Evolutionary conservation across 2,329 filamentous ascomycete species (phyloP), one percentile per base, ranked within the genome.

Genomic region (Paracorniculantispora psalliotae): DNA sequence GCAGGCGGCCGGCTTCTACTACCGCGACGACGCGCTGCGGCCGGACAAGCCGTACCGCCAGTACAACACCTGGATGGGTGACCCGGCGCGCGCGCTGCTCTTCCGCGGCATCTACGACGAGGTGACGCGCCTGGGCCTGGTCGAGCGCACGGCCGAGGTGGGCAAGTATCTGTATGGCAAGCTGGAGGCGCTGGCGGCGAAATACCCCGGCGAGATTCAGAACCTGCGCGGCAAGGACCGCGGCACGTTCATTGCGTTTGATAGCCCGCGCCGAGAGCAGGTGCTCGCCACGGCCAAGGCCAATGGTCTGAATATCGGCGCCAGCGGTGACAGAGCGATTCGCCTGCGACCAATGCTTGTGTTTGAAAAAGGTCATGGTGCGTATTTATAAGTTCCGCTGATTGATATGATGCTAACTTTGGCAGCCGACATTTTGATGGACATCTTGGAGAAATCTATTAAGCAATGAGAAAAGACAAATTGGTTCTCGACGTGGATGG

Each of bases 11-110:
- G 92, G 92, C 35, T 96, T 93, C 81, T 96, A 94, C 81, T 96
- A 87, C 72, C 88, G 88, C 61, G 88, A 94, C 80, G 82, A 85
- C 12, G 86, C 84, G 43, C 81, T 96, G 66, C 82, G 90, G 13
- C 92, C 92, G 62, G 96, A 96, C 80, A 92, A 92, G 81, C 89
- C 92, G 4, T 96, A 96, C 81, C 87, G 92, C 63, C 92, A 96
- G 77, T 96, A 96, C 82, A 96, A 96, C 81, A 96, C 91, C 49
- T 96, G 92, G 92, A 96, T 96, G 88, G 92, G 92, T 68, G 92
- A 96, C 77, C 92, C 92, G 19, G 87, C 88, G 17, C 87, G 91
- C 61, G 91, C 90, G 9, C 78, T 96, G 61, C 82, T 96, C 64
- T 96, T 96, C 87, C 85, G 89, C 63, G 88, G 85, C 68, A 96